These are phyloP conservation scores for Colletotrichum graminicola DNA, from an alignment of 2,329 filamentous ascomycete species.

Conservation along the genomic window DNA sequence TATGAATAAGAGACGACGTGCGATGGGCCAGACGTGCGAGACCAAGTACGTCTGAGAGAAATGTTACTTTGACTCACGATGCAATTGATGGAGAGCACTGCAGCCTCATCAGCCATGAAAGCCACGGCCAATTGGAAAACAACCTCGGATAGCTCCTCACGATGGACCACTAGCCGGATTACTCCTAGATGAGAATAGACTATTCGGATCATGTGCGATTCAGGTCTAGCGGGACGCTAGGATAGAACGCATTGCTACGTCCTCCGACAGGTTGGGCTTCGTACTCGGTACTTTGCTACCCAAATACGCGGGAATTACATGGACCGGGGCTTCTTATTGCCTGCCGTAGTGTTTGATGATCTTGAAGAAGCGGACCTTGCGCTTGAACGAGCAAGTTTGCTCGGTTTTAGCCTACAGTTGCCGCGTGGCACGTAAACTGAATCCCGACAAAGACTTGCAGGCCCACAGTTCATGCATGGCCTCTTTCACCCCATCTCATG, in stretches of 20 bases:
- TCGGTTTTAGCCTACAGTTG: background rate
- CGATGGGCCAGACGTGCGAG: background rate
- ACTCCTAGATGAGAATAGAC: background rate
- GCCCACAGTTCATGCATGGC: background rate
- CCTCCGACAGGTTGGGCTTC: background rate
- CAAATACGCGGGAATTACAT: background rate
- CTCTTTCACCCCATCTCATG: background rate
- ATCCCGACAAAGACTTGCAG: background rate
- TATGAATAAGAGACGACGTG: background rate
- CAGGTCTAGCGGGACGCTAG: background rate
- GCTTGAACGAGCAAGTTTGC: background rate
- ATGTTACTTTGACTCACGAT: background rate
- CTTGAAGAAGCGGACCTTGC: background rate
- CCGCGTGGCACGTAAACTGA: background rate
- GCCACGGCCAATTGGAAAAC: background rate
- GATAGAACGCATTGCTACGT: background rate
- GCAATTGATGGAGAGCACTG: background rate
- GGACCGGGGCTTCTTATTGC: background rate
- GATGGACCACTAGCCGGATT: background rate
- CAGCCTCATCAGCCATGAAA: background rate
- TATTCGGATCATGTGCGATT: background rate
- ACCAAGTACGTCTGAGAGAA: background rate
- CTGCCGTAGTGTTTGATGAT: background rate
- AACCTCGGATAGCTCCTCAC: background rate
- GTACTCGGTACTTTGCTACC: background rate